These are phyloP conservation scores for Ophiostoma fasciatum DNA, from an alignment of 2,329 filamentous ascomycete genomes.

Conservation along the genomic window DNA sequence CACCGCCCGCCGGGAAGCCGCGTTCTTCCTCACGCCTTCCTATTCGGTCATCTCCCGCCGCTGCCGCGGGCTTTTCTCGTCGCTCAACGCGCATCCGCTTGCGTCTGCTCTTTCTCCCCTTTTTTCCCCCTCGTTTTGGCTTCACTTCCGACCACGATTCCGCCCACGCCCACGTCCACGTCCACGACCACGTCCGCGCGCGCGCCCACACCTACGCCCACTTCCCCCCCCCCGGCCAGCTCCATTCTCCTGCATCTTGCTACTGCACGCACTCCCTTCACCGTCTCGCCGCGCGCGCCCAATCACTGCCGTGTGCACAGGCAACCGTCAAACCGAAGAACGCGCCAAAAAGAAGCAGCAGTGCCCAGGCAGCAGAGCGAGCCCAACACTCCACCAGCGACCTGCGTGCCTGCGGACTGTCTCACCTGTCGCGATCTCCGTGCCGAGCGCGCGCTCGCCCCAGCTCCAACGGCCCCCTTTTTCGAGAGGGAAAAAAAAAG, in stretches of 20 bases:
- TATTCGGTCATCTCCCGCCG: too few species aligned
- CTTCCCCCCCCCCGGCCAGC: slow-evolving; percentile 3
- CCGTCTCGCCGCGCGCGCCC: too few species aligned
- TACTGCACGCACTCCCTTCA: slow-evolving; percentile 8
- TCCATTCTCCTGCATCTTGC: slow-evolving; percentile 11
- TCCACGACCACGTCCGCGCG: neutral
- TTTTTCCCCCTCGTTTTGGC: neutral
- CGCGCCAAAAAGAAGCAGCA: neutral
- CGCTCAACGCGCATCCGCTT: neutral
- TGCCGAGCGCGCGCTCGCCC: too few species aligned
- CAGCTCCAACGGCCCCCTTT: too few species aligned
- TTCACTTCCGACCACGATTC: neutral
- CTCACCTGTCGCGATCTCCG: too few species aligned
- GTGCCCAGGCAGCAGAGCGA: neutral
- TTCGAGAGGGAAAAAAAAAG: neutral
- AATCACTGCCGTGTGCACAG: too few species aligned
- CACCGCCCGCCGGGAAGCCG: neutral
- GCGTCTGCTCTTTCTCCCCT: too few species aligned
- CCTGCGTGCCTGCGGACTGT: too few species aligned
- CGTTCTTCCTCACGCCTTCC: neutral
- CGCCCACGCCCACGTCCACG: too few species aligned
- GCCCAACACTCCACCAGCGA: too few species aligned
- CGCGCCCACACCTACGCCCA: neutral
- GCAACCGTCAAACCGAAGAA: too few species aligned
- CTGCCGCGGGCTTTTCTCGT: slow-evolving; percentile 1